Conservation (phyloP, 2,329 filamentous ascomycete genomes). For the Fusarium graminum region DNA sequence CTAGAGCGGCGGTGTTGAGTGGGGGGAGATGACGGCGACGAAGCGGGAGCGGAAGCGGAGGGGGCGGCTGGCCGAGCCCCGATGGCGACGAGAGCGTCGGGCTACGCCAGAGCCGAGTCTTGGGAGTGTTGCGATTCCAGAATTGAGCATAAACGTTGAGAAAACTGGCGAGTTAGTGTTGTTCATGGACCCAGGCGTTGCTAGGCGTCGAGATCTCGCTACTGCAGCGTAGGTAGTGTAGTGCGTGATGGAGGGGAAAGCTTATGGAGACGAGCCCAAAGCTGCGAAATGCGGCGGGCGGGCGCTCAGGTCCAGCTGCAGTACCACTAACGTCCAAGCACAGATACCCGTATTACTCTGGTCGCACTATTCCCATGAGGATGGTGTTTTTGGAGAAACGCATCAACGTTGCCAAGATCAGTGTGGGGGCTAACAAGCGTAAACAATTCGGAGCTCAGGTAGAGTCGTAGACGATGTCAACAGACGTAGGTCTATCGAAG, state of each 20-base stretch:
- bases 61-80: slow-evolving; percentile 40
- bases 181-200: slow-evolving; percentile 44
- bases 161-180: slow-evolving; percentile 41
- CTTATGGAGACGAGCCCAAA: slow-evolving; percentile 24
- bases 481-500: slow-evolving; percentile 30
- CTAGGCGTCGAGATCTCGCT: slow-evolving; percentile 18
- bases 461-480: slow-evolving; percentile 10
- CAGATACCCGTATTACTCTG: slow-evolving; percentile 15
- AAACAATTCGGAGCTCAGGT: slow-evolving; percentile 10
- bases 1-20: slow-evolving; percentile 41
- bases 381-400: slow-evolving; percentile 26
- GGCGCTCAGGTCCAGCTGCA: slow-evolving; percentile 18
- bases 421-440: slow-evolving; percentile 36
- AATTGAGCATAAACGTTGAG: slow-evolving; percentile 31
- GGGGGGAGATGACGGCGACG: slow-evolving; percentile 43
- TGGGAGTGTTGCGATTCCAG: slow-evolving; percentile 34
- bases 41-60: slow-evolving; percentile 37
- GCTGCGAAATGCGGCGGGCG: slow-evolving; percentile 25
- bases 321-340: slow-evolving; percentile 21
- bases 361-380: slow-evolving; percentile 13
- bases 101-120: slow-evolving; percentile 38
- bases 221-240: slow-evolving; percentile 10
- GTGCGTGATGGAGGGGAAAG: slow-evolving; percentile 29
- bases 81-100: slow-evolving; percentile 43
- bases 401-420: slow-evolving; percentile 42